Evolutionary conservation across 352 stramenopile species (phyloP), one percentile per base, ranked within the genome.

Genomic region (Phytopythium oedochilum): DNA sequence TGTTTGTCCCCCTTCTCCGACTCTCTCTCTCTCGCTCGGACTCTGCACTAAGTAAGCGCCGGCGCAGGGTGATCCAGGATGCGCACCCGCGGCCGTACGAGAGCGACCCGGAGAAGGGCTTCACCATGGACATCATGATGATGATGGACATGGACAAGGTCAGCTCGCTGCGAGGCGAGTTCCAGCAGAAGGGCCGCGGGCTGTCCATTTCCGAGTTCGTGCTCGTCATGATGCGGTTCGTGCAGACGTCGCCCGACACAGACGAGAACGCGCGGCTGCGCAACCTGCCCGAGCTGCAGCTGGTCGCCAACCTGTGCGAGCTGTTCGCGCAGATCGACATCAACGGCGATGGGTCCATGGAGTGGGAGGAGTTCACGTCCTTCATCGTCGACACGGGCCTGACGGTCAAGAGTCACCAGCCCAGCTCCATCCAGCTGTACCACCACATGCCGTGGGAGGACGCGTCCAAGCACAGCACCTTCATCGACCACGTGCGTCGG

Each of bases 61-160:
- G 2, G 15, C 43, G 25, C 44, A 73, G 65, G 26, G 60, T 46
- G 7, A 56, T 63, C 28, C 53, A 64, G 28, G 49, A 44, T 45
- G 26, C 11, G 6, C 55, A 36, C 31, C 46, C 61, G 42, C 61
- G 75, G 14, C 73, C 76, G 46, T 92, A 92, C 65, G 78, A 89
- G 42, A 64, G 84, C 45, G 81, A 92, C 36, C 81, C 78, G 3
- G 80, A 94, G 49, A 89, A 90, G 39, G 83, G 79, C 22, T 92
- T 94, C 55, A 90, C 83, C n/a, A 88, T 90, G 72, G 88, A 96
- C 67, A 95, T 96, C 66, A 95, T 96, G 88, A 94, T 94, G 84
- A 88, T 91, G 68, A 86, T 96, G 70, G 82, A 96, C 66, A 93
- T 89, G 66, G 78, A 89, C 35, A 96, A 96, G 70, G 82, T 96